Percentiles rank a stretch among this genome's conserved stretches.
Conservation (phyloP, 495 filamentous ascomycete genomes). For the Xylaria sp. region DNA sequence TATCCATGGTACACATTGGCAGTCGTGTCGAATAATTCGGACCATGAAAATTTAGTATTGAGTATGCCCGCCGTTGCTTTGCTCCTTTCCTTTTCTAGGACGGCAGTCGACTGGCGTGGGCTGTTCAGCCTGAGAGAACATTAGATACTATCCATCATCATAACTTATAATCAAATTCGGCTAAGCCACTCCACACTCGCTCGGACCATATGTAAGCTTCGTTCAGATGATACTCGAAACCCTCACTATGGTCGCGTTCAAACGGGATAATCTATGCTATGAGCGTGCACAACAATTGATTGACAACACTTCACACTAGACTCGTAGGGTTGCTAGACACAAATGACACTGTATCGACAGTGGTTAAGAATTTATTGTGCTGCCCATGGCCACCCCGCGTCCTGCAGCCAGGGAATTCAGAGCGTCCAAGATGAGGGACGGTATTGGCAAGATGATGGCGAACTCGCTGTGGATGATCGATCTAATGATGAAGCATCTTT, state of each 20-base stretch:
- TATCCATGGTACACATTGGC: slow-evolving; percentile 96
- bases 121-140: slow-evolving; percentile 60
- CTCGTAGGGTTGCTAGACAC: neutral
- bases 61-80: slow-evolving; percentile 75
- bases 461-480: neutral
- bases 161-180: neutral
- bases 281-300: neutral
- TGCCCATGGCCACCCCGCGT: neutral
- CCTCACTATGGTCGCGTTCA: slow-evolving; percentile 1
- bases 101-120: slow-evolving; percentile 69
- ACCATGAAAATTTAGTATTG: slow-evolving; percentile 73
- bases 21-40: slow-evolving; percentile 76
- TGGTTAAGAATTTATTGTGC: neutral
- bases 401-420: neutral
- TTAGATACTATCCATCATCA: slow-evolving; percentile 35
- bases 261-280: neutral
- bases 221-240: neutral
- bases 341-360: slow-evolving; percentile 9
- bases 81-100: slow-evolving; percentile 90
- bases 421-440: neutral
- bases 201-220: slow-evolving; percentile 30
- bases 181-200: slow-evolving; percentile 37
- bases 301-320: neutral
- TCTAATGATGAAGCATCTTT: neutral
- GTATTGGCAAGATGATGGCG: neutral